A percentile compares a stretch with the other conserved stretches of the same genome.
Evolutionary conservation across 495 filamentous ascomycete species (phyloP).

Genomic region (Penicillium coprophilum): DNA sequence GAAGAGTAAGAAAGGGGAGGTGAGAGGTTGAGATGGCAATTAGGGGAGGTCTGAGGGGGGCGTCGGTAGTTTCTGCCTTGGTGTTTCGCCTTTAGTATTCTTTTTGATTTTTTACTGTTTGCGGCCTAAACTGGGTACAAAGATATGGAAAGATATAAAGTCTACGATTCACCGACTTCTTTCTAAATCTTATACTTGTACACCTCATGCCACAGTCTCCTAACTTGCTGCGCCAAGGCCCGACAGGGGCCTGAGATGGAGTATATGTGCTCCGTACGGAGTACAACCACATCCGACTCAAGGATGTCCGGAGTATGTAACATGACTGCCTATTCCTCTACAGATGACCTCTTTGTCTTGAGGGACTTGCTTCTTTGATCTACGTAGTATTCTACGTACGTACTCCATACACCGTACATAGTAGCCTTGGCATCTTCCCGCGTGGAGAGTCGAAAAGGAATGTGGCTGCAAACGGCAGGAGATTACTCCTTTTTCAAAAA

Average conservation of each 20-base stretch:
- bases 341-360: background rate
- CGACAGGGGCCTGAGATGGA: slow-evolving; percentile 3
- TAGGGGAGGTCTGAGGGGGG: slow-evolving; percentile 7
- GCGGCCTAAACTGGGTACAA: background rate
- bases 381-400: background rate
- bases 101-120: slow-evolving; percentile 3
- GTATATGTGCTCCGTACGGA: too few relatives aligned
- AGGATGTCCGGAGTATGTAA: background rate
- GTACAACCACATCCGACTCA: slow-evolving; percentile 6
- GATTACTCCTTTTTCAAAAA: background rate
- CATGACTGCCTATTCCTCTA: slow-evolving; percentile 1
- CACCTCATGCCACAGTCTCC: slow-evolving; percentile 3
- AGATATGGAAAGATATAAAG: background rate
- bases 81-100: slow-evolving; percentile 4
- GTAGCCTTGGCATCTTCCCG: slow-evolving; percentile 23
- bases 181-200: background rate
- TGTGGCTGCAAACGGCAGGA: slow-evolving; percentile 17
- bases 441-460: slow-evolving; percentile 14
- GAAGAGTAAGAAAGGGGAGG: slow-evolving; percentile 6
- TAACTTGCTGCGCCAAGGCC: slow-evolving; percentile 12
- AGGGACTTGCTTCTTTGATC: background rate
- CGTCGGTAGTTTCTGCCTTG: slow-evolving; percentile 11
- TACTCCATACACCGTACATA: background rate
- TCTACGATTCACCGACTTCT: slow-evolving; percentile 6
- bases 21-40: slow-evolving; percentile 12